Evolutionary conservation across 345 rosid genomes (phyloP).

Genomic region (Rhodamnia argentea): DNA sequence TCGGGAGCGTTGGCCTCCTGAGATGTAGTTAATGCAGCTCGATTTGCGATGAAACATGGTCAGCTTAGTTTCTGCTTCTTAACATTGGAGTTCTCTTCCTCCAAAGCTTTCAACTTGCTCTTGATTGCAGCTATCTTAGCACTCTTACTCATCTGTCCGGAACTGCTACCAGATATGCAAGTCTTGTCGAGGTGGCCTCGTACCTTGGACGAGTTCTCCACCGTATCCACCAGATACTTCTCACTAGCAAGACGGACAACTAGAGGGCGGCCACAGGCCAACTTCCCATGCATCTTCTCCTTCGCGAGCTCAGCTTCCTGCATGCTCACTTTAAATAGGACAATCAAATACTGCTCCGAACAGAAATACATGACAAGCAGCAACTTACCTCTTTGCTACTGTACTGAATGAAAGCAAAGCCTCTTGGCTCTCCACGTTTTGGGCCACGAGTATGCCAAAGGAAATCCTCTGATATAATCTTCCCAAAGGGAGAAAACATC

Average conservation of each 20-base stretch:
- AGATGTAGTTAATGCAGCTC: background rate
- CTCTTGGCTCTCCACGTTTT: constrained; percentile 85
- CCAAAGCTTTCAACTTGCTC: constrained; percentile 78
- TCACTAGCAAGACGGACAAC: constrained; percentile 81
- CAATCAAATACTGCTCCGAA: constrained; percentile 40
- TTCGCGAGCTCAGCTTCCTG: constrained; percentile 94
- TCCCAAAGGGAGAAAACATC: constrained; percentile 89
- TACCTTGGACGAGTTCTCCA: constrained; percentile 21
- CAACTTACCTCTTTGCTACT: constrained; percentile 70
- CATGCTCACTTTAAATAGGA: constrained; percentile 75
- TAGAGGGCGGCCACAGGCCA: constrained; percentile 85
- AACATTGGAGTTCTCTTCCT: constrained; percentile 32
- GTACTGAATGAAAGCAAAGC: constrained; percentile 74
- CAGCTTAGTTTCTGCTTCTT: constrained; percentile 60
- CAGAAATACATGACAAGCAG: background rate
- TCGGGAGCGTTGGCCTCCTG: background rate
- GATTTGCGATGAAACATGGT: background rate
- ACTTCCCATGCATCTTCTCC: constrained; percentile 90
- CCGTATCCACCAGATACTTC: constrained; percentile 35
- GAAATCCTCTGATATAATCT: constrained; percentile 76
- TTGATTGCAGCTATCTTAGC: constrained; percentile 83
- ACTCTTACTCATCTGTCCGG: constrained; percentile 47
- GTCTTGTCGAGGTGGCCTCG: constrained; percentile 27
- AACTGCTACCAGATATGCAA: constrained; percentile 30
- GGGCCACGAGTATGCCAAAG: constrained; percentile 94